phyloP scores from a whole-genome alignment of 345 rosid genomes.

The Eucalyptus curtisii region DNA sequence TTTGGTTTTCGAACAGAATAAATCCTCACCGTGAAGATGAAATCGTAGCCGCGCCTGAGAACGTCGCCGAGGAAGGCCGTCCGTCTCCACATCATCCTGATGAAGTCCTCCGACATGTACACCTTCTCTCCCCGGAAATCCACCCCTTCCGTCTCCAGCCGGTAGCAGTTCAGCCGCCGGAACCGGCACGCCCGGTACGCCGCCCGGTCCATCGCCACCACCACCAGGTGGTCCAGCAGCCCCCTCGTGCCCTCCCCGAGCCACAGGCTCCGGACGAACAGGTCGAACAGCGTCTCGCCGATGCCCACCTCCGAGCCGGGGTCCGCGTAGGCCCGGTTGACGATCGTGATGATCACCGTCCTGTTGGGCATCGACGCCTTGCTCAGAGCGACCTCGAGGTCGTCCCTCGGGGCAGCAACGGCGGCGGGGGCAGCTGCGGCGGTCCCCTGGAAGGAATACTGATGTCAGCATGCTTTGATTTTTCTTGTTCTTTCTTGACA shows the following conservation, averaged over 20 bases:
- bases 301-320: constrained; percentile 3
- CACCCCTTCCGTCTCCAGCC: constrained; percentile 38
- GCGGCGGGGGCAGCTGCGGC: not conserved
- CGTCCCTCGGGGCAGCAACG: not conserved
- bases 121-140: constrained; percentile 35
- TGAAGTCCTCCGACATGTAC: constrained; percentile 58
- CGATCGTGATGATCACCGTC: constrained; percentile 48
- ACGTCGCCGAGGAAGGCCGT: constrained; percentile 50
- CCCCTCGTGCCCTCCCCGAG: constrained; percentile 44
- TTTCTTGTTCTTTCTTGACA: not conserved
- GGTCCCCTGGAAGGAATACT: not conserved
- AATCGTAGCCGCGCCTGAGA: constrained; percentile 48
- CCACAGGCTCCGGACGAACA: constrained; percentile 71
- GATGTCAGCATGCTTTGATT: not conserved
- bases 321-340: constrained; percentile 63
- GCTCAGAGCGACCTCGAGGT: constrained; percentile 23
- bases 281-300: constrained; percentile 40
- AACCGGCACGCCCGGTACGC: constrained; percentile 50
- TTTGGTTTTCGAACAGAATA: not conserved
- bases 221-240: constrained; percentile 35
- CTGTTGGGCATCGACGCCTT: constrained; percentile 44
- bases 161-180: constrained; percentile 58
- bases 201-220: constrained; percentile 52
- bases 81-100: constrained; percentile 85
- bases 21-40: constrained; percentile 54